Evolutionary conservation across 192 early-diverging fungal species (phyloP), one percentile per base, ranked within the genome.

Genomic region (Cladochytrium replicatum): DNA sequence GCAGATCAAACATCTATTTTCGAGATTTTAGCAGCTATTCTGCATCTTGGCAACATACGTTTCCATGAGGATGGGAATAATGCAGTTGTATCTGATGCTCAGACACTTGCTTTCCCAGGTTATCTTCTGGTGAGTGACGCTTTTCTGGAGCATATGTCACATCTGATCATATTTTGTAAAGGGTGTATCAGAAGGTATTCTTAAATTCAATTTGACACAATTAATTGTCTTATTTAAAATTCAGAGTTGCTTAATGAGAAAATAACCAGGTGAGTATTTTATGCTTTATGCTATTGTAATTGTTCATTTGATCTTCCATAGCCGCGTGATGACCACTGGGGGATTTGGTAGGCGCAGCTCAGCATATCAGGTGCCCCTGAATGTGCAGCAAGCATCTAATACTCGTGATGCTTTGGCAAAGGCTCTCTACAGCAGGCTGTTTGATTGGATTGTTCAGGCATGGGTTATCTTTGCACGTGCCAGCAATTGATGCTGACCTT

Each of bases 11-110:
- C 77, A 51, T 74, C 84, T 27, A 87, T 99, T 32, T 87, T 93
- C 60, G 74, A 86, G 47, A 92, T 97, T 67, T 67, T 99, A 29
- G 87, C 92, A 6, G 87, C 85, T 29, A 84, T 99, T 53, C 72
- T 99, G 60, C 96, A 96, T 83, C 68, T 99, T 29, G 96, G 96
- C 47, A 99, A 99, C 58, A 70, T 93, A 22, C 74, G 84, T 42
- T 99, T 99, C 63, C 55, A 57, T 17, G 92, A 96, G 60, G 82
- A 83, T 45, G 80, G 58, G 9, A 77, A 83, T 52, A 75, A 82
- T 29, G 89, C 87, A 7, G 51, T 42, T 26, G 48, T 68, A 9
- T 55, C 64, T 2, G 63, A 69, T 29, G 43, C 47, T 2, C 55
- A 62, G 32, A 43, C 75, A 15, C 47, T 80, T 27, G 75, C 58